These are phyloP conservation scores for Trichosporon faecale DNA, from an alignment of 1,284 basidiomycete genomes.

Conservation along the genomic window DNA sequence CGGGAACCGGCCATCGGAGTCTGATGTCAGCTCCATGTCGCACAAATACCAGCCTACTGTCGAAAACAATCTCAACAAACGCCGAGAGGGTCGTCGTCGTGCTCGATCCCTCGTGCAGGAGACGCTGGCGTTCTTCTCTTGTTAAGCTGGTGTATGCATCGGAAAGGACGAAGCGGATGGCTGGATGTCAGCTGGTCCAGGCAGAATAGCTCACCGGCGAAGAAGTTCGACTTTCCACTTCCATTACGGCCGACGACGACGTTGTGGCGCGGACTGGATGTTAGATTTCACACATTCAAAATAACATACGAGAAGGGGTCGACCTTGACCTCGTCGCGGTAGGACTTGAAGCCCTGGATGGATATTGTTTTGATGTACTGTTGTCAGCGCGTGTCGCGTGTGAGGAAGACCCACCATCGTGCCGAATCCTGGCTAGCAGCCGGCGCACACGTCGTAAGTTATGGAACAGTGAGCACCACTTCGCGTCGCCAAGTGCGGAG, in stretches of 20 bases:
- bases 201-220: slow-evolving; percentile 61
- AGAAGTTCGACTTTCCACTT: slow-evolving; percentile 95
- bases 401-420: slow-evolving; percentile 26
- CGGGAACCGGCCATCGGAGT: slow-evolving; percentile 77
- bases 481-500: not conserved
- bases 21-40: slow-evolving; percentile 28
- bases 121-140: slow-evolving; percentile 83
- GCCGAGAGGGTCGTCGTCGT: slow-evolving; percentile 87
- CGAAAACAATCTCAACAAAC: slow-evolving; percentile 83
- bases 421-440: not conserved
- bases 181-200: slow-evolving; percentile 50
- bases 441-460: not conserved
- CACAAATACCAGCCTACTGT: slow-evolving; percentile 55
- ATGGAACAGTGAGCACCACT: not conserved
- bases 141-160: slow-evolving; percentile 97
- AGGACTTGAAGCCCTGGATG: slow-evolving; percentile 94
- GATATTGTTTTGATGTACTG: slow-evolving; percentile 86
- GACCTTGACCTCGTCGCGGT: slow-evolving; percentile 61
- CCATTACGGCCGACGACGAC: slow-evolving; percentile 94
- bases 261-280: slow-evolving; percentile 73
- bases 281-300: slow-evolving; percentile 31
- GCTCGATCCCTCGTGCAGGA: slow-evolving; percentile 89
- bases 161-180: slow-evolving; percentile 94
- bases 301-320: slow-evolving; percentile 10
- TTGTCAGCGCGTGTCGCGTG: slow-evolving; percentile 35